Evolutionary conservation across 257 asterid species (phyloP).

Genomic region (Anisodus tanguticus): DNA sequence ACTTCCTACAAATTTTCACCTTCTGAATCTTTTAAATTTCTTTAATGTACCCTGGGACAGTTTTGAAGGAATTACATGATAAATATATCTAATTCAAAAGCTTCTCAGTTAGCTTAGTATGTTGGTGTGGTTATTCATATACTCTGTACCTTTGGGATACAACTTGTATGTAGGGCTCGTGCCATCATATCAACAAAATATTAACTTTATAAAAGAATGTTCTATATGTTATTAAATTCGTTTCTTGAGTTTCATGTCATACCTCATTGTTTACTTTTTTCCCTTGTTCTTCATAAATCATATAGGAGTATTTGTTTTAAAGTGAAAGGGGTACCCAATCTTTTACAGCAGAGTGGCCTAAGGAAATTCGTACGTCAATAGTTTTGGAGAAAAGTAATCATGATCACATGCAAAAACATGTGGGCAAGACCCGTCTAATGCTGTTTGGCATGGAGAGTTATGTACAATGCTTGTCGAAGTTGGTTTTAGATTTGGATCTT

Average conservation of each 20-base stretch:
- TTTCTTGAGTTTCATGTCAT: not conserved
- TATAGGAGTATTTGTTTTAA: not conserved
- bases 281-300: not conserved
- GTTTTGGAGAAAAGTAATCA: not conserved
- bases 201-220: not conserved
- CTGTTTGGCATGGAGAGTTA: slow-evolving; percentile 9
- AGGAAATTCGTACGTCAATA: slow-evolving; percentile 11
- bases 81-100: not conserved
- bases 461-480: slow-evolving; percentile 19
- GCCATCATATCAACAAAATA: not conserved
- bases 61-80: not conserved
- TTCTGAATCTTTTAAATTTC: not conserved
- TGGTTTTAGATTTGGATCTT: not conserved
- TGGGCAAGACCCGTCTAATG: not conserved
- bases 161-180: not conserved
- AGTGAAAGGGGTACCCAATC: not conserved
- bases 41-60: not conserved
- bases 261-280: not conserved
- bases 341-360: not conserved
- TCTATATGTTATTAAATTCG: not conserved
- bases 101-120: not conserved
- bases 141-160: not conserved
- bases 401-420: not conserved
- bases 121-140: not conserved
- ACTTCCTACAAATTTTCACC: not conserved